A percentile compares a stretch with the other conserved stretches of the same genome.
Conservation (phyloP, 257 asterid species). For the Solanum pinnatisectum region DNA sequence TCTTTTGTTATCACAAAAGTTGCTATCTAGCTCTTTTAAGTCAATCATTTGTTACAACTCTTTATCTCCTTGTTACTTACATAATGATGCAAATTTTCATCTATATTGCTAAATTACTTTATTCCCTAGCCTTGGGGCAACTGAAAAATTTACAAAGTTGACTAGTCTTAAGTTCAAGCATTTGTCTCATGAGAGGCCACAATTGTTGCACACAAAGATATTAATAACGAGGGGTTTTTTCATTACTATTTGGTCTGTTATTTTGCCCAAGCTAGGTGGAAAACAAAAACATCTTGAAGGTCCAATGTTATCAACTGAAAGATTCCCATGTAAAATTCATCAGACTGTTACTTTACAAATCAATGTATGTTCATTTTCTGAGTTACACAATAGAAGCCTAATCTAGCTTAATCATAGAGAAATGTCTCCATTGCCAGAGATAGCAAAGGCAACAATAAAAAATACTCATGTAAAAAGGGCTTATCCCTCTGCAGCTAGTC, state of each 20-base stretch:
- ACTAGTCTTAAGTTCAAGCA: not conserved
- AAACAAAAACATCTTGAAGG: not conserved
- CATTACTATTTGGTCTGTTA: not conserved
- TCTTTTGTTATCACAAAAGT: not conserved
- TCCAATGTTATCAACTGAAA: not conserved
- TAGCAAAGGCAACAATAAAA: not conserved
- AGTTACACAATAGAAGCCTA: not conserved
- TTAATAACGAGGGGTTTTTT: not conserved
- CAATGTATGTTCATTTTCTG: not conserved
- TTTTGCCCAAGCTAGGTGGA: not conserved
- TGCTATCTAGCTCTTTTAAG: not conserved
- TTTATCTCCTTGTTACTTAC: not conserved
- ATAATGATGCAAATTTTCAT: not conserved
- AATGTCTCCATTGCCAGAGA: not conserved
- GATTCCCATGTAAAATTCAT: not conserved
- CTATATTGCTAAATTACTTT: not conserved
- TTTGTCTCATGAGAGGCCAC: not conserved
- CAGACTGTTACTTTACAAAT: not conserved
- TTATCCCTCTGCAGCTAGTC: not conserved
- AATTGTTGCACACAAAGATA: not conserved
- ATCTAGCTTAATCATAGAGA: not conserved
- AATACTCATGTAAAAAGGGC: not conserved
- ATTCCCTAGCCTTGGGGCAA: not conserved
- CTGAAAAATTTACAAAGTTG: not conserved
- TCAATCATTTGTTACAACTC: not conserved